Conservation (phyloP, 345 rosid genomes). For the Boechera divaricarpa region DNA sequence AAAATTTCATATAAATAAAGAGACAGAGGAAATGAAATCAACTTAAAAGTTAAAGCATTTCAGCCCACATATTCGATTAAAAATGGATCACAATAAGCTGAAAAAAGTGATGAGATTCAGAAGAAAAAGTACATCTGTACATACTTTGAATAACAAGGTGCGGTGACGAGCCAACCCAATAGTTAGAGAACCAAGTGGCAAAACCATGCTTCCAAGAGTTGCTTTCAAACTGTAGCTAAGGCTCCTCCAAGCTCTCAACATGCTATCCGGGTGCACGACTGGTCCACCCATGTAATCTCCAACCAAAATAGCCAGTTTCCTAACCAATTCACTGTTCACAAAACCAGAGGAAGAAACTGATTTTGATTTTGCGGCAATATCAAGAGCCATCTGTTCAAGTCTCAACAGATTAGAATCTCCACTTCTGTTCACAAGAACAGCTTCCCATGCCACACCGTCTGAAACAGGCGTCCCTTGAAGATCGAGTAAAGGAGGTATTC, state of each 20-base stretch:
- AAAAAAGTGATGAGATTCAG: neutral
- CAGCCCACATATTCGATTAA: neutral
- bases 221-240: conserved; percentile 81
- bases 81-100: neutral
- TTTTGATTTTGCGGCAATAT: conserved; percentile 61
- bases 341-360: conserved; percentile 50
- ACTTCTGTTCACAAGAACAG: conserved; percentile 84
- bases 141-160: conserved; percentile 91
- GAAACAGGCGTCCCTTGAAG: conserved; percentile 80
- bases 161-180: conserved; percentile 98
- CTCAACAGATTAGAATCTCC: conserved; percentile 77
- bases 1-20: conserved; percentile 12
- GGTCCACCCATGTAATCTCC: conserved; percentile 94
- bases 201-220: conserved; percentile 88
- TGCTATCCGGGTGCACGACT: conserved; percentile 71
- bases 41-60: neutral
- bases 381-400: conserved; percentile 73
- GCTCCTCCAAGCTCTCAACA: conserved; percentile 74
- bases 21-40: neutral
- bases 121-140: neutral
- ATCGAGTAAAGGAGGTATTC: conserved; percentile 90
- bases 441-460: conserved; percentile 77
- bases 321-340: conserved; percentile 56
- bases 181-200: conserved; percentile 91
- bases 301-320: conserved; percentile 73